These are phyloP conservation scores for Malus hybrid DNA, from an alignment of 331 rosid genomes.

Conservation along the genomic window DNA sequence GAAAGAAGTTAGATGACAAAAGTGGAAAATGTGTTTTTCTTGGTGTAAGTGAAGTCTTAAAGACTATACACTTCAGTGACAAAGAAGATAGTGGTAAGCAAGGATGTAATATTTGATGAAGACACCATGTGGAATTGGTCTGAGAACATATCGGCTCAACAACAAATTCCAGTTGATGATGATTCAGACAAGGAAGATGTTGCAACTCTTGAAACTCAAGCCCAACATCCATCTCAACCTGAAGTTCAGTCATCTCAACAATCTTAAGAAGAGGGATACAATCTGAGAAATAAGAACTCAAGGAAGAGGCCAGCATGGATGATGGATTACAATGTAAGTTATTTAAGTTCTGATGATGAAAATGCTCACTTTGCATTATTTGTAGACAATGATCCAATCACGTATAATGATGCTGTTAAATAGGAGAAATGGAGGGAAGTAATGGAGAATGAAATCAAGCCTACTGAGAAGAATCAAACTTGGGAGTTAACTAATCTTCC, in stretches of 20 bases:
- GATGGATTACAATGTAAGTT: not conserved
- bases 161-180: not conserved
- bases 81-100: not conserved
- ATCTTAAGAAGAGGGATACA: not conserved
- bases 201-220: not conserved
- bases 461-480: no score
- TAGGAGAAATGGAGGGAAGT: no score
- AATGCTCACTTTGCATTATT: not conserved
- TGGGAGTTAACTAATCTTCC: no score
- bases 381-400: no score
- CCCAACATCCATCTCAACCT: not conserved
- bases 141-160: not conserved
- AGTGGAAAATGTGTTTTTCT: not conserved
- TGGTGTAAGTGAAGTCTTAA: no score
- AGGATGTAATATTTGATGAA: not conserved
- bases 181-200: not conserved
- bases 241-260: not conserved
- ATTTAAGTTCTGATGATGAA: not conserved
- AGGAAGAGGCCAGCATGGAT: not conserved
- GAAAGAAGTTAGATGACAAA: not conserved
- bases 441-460: no score
- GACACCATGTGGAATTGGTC: not conserved
- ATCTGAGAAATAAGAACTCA: not conserved
- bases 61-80: no score
- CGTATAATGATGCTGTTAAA: no score